phyloP scores from a whole-genome alignment of 805 yeast genomes.

The Suhomyces xylopsoci region DNA sequence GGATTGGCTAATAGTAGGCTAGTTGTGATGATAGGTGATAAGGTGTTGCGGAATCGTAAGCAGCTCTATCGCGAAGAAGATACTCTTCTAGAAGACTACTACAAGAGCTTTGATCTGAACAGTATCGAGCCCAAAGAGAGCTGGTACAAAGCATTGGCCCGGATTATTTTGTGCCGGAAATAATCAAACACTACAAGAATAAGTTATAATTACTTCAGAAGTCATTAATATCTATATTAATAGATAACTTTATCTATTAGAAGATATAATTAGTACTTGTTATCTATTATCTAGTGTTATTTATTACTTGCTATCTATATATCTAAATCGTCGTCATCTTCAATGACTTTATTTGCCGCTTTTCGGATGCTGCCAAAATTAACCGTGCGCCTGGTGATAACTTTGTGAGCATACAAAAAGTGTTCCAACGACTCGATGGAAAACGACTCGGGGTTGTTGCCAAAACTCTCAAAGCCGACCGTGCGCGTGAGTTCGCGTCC shows the following conservation, averaged over 20 bases:
- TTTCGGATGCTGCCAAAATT: conserved; percentile 20
- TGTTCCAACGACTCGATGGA: conserved; percentile 47
- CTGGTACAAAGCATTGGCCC: neutral
- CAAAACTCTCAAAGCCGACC: conserved; percentile 67
- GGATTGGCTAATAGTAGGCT: no score
- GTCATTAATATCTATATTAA: no score
- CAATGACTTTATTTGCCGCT: conserved; percentile 13
- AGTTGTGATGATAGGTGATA: neutral
- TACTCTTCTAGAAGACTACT: neutral
- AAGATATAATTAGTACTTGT: no score
- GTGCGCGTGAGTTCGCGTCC: conserved; percentile 60
- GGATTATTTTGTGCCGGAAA: neutral
- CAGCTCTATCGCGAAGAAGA: neutral
- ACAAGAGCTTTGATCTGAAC: neutral
- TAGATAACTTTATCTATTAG: no score
- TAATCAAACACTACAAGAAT: no score
- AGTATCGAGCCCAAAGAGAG: neutral
- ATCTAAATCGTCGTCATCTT: conserved; percentile 37
- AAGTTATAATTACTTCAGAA: no score
- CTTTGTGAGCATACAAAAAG: conserved; percentile 17
- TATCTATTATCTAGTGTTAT: no score
- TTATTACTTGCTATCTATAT: no score
- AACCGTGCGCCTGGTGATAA: conserved; percentile 32
- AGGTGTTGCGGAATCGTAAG: neutral
- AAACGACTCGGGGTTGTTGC: conserved; percentile 46